phyloP scores from a whole-genome alignment of 108 stramenopile species.

The Asterionellopsis glacialis region DNA sequence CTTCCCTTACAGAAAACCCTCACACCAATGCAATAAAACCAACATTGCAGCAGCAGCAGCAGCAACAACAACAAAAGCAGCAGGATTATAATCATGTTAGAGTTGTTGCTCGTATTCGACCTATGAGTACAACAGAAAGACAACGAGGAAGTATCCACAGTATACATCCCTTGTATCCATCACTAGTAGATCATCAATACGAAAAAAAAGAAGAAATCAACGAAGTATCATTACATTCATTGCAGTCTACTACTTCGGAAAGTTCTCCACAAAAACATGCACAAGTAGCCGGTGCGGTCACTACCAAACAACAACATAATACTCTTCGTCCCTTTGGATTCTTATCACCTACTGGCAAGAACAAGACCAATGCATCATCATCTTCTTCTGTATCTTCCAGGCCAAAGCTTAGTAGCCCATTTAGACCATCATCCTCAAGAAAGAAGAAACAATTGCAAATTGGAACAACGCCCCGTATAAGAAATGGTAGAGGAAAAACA shows the following conservation, averaged over 20 bases:
- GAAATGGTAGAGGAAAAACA: neutral
- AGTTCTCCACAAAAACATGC: neutral
- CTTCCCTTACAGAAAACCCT: too few species aligned
- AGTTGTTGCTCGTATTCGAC: conserved; percentile 15
- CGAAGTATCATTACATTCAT: neutral
- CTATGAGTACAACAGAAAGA: neutral
- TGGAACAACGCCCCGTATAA: neutral
- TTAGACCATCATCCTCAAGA: neutral
- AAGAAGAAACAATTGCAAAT: neutral
- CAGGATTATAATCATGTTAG: neutral
- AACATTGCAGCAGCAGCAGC: neutral
- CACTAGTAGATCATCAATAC: too few species aligned
- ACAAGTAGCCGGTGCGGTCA: neutral
- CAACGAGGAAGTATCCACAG: neutral
- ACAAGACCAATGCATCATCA: neutral
- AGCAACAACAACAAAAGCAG: neutral
- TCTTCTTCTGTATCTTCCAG: neutral
- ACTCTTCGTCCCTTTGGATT: conserved; percentile 4
- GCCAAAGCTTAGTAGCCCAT: conserved; percentile 1
- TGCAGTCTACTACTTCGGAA: neutral
- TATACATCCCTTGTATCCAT: neutral
- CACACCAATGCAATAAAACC: too few species aligned
- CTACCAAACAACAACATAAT: neutral
- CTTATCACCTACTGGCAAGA: neutral
- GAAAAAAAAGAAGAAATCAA: neutral